Evolutionary conservation across 2,329 filamentous ascomycete genomes (phyloP), one percentile per base, ranked within the genome.

Genomic region (Aspergillus novoparasiticus): DNA sequence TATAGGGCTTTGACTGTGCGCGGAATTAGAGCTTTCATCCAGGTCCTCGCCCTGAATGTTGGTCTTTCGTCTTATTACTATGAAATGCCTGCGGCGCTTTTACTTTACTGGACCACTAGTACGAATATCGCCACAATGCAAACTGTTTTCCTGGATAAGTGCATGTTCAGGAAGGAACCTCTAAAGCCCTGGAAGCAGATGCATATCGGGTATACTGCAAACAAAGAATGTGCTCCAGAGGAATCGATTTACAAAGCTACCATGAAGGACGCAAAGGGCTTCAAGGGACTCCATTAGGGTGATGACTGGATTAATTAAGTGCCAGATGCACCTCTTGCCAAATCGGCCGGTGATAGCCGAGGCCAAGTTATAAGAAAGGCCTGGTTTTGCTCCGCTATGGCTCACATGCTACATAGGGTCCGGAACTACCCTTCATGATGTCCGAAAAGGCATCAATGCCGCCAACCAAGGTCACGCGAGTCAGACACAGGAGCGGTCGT

Each of bases 41-140:
- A 78, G 58, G 51, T 76, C 9, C 63, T 81, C n/a, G 78, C 79
- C 3, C 61, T 83, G 34, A 73, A 76, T 45, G 68, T 81, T 57
- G 81, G 78, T 3, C 9, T 71, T 12, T 67, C 73, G 6, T 68
- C 70, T 14, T 78, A 68, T 48, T 32, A 68, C 26, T 68, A 70
- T 64, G 66, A 79, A 41, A 72, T 83, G 64, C 83, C 83, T 6
- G 71, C 72, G 32, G 82, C 79, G 0, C 73, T 85, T 62, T 68
- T 84, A 69, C 67, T 84, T 8, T 85, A 85, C 67, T 85, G 83
- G 83, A 80, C 83, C 36, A 78, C 76, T 4, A 83, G 80, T 62
- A 77, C 76, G 32, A 72, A 76, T 63, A 65, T 80, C 50, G 81
- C 80, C 46, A 80, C 76, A 36, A 58, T 77, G 19, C 82, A 84